A percentile compares a stretch with the other conserved stretches of the same genome.
Evolutionary conservation across 208 protist species (phyloP).

Genomic region (Tetramitus jugosus): DNA sequence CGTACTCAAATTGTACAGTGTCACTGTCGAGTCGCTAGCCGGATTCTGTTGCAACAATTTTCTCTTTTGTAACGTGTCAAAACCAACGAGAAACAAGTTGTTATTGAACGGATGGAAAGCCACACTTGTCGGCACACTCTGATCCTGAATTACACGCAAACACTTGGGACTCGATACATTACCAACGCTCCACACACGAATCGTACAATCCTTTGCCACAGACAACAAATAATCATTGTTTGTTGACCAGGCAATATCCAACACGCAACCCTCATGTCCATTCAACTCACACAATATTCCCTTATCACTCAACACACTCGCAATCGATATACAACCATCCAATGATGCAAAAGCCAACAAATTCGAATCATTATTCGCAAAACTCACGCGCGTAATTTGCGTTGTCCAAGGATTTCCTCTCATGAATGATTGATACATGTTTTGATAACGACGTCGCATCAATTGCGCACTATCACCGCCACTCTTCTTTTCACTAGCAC

Average conservation of each 20-base stretch:
- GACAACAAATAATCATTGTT: neutral
- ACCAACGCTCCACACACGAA: conserved; percentile 5
- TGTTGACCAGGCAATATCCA: conserved; percentile 5
- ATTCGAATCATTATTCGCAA: conserved; percentile 4
- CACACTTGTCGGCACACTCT: neutral
- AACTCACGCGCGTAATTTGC: neutral
- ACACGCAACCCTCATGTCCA: neutral
- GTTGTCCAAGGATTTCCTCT: neutral
- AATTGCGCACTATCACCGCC: neutral
- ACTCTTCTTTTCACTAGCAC: neutral
- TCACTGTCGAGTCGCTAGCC: neutral
- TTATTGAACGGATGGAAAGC: neutral
- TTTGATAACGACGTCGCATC: neutral
- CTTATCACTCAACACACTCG: neutral
- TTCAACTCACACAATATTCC: neutral
- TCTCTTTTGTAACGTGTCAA: neutral
- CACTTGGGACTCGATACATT: neutral
- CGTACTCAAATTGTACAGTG: neutral
- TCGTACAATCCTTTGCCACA: neutral
- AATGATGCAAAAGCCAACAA: neutral
- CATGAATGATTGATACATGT: conserved; percentile 6
- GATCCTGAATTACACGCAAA: neutral
- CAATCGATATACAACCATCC: neutral
- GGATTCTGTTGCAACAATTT: neutral
- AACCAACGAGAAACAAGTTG: neutral